Evolutionary conservation across 1,284 basidiomycete species (phyloP).

Genomic region (Tylopilus sp.): DNA sequence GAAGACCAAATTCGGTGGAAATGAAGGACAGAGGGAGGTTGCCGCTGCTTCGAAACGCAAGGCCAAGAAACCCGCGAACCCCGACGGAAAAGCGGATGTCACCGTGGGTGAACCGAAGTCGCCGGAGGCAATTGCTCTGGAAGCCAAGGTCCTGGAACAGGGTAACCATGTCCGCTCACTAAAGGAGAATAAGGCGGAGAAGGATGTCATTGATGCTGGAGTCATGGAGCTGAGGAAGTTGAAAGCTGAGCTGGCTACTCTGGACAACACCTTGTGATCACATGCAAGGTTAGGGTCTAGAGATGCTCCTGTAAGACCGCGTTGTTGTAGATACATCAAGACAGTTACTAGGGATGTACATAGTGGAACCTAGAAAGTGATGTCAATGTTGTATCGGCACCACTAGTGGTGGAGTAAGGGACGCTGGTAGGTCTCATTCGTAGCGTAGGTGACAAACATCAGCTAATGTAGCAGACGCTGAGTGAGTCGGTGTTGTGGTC

Average conservation of each 20-base stretch:
- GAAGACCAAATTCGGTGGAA: slow-evolving; percentile 80
- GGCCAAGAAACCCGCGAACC: slow-evolving; percentile 38
- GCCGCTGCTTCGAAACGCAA: slow-evolving; percentile 54
- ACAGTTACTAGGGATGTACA: background rate
- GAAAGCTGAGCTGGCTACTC: slow-evolving; percentile 43
- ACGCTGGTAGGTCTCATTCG: background rate
- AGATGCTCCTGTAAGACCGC: too few relatives aligned
- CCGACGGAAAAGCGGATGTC: slow-evolving; percentile 19
- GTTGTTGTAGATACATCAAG: background rate
- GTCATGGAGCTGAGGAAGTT: slow-evolving; percentile 49
- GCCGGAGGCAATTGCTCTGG: slow-evolving; percentile 59
- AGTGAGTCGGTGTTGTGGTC: too few relatives aligned
- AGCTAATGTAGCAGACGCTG: background rate
- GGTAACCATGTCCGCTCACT: slow-evolving; percentile 65
- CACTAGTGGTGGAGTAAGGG: background rate
- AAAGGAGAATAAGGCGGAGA: slow-evolving; percentile 65
- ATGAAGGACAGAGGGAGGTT: slow-evolving; percentile 37
- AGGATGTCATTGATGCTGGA: slow-evolving; percentile 62
- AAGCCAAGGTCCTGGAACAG: slow-evolving; percentile 72
- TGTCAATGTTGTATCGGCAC: background rate
- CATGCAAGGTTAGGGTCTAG: background rate
- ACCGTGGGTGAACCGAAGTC: slow-evolving; percentile 49
- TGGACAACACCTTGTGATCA: slow-evolving; percentile 19
- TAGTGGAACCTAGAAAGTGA: background rate
- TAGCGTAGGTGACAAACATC: background rate